Conservation (phyloP, 2,329 filamentous ascomycete species). For the Penicillium capsulatum region DNA sequence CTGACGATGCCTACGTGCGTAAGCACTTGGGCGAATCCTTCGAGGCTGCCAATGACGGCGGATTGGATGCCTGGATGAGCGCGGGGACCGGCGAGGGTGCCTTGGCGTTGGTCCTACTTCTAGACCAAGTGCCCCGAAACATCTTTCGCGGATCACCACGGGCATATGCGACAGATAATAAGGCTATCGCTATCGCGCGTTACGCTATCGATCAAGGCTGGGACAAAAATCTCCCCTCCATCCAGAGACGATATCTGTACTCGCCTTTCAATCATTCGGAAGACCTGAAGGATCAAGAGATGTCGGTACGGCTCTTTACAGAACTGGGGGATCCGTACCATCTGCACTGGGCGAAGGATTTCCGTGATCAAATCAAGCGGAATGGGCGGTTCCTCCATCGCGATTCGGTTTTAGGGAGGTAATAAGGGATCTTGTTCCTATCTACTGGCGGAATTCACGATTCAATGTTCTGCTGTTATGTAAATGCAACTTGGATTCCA, state of each 20-base stretch:
- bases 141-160: slow-evolving; percentile 31
- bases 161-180: slow-evolving; percentile 31
- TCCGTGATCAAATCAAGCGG: slow-evolving; percentile 17
- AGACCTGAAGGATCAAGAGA: slow-evolving; percentile 28
- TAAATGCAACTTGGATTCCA: too few relatives aligned
- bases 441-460: too few relatives aligned
- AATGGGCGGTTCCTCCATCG: slow-evolving; percentile 26
- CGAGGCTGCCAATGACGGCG: slow-evolving; percentile 17
- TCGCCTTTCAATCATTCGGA: slow-evolving; percentile 38
- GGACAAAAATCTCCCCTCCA: slow-evolving; percentile 22
- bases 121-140: slow-evolving; percentile 40
- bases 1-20: slow-evolving; percentile 22
- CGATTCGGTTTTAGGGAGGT: slow-evolving; percentile 22
- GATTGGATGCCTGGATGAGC: slow-evolving; percentile 18
- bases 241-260: slow-evolving; percentile 32
- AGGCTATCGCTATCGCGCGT: slow-evolving; percentile 26
- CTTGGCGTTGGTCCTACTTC: slow-evolving; percentile 36
- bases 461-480: too few relatives aligned
- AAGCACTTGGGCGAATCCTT: slow-evolving; percentile 17
- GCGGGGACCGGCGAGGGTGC: slow-evolving; percentile 21
- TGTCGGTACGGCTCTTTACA: slow-evolving; percentile 15
- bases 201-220: slow-evolving; percentile 26
- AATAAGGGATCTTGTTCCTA: too few relatives aligned
- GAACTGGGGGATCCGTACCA: slow-evolving; percentile 14
- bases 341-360: slow-evolving; percentile 20